Evolutionary conservation across 2,329 filamentous ascomycete species (phyloP).

Genomic region (Didymella glomerata): DNA sequence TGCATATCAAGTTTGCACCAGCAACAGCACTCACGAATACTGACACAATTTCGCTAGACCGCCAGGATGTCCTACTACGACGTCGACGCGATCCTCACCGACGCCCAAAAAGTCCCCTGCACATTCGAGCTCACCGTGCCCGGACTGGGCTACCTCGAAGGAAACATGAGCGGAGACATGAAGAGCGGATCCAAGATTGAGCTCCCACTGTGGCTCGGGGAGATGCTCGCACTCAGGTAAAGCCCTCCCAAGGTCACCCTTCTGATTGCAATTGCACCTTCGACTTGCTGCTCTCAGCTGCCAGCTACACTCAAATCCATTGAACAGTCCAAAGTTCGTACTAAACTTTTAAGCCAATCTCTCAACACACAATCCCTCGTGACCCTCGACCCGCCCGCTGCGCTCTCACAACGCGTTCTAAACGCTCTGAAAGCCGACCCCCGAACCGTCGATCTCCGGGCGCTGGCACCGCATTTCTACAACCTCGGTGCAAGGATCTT

Average conservation of each 20-base stretch:
- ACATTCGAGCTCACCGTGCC: conserved; percentile 92
- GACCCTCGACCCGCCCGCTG: conserved; percentile 80
- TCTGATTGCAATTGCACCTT: too few species aligned
- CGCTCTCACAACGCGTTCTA: conserved; percentile 79
- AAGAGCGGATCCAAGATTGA: conserved; percentile 81
- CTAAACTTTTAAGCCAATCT: conserved; percentile 30
- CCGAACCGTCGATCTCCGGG: conserved; percentile 81
- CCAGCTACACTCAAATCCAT: too few species aligned
- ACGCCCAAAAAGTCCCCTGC: conserved; percentile 94
- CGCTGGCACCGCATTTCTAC: conserved; percentile 88
- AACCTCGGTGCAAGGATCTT: conserved; percentile 83
- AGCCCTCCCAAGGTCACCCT: too few species aligned
- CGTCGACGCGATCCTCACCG: conserved; percentile 83
- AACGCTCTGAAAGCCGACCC: conserved; percentile 93
- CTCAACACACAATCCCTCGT: conserved; percentile 56
- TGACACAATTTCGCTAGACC: conserved; percentile 1
- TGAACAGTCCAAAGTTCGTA: too few species aligned
- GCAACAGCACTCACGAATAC: not conserved
- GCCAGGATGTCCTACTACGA: conserved; percentile 73
- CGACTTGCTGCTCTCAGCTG: too few species aligned
- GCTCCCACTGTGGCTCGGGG: conserved; percentile 91
- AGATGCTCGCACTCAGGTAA: conserved; percentile 79
- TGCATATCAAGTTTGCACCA: too few species aligned
- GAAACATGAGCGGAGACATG: conserved; percentile 75
- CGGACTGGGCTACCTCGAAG: conserved; percentile 87